Conservation (phyloP, 768 basidiomycete genomes). For the Trametes elegans region DNA sequence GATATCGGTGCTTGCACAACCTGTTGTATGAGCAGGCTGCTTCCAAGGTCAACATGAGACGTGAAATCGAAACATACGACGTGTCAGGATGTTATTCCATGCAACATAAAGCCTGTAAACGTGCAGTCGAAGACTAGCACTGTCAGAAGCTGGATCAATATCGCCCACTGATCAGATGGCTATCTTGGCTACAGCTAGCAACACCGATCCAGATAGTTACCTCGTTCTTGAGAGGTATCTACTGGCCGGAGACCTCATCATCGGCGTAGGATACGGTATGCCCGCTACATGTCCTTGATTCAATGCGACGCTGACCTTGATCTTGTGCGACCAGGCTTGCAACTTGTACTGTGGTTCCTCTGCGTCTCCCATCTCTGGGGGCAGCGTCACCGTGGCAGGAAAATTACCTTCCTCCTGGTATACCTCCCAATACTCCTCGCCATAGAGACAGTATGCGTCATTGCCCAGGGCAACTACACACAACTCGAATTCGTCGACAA, state of each 20-base stretch:
- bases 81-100: no score
- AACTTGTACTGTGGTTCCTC: slow-evolving; percentile 36
- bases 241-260: background rate
- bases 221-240: background rate
- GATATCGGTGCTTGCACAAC: no score
- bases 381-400: slow-evolving; percentile 27
- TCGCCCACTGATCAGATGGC: no score
- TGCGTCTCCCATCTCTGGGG: slow-evolving; percentile 39
- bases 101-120: no score
- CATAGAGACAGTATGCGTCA: slow-evolving; percentile 38
- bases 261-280: slow-evolving; percentile 1
- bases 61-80: no score
- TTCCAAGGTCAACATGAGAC: no score
- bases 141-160: no score
- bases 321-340: slow-evolving; percentile 30
- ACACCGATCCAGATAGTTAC: background rate
- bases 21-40: no score
- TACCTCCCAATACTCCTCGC: slow-evolving; percentile 39
- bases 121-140: no score
- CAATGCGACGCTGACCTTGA: background rate
- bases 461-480: slow-evolving; percentile 37
- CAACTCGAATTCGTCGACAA: slow-evolving; percentile 22
- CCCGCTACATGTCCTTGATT: background rate
- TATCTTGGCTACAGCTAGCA: no score
- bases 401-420: slow-evolving; percentile 33